Percentiles rank a stretch among this genome's conserved stretches.
These are phyloP conservation scores for Candida berthetii DNA, from an alignment of 805 yeast species.

Conservation along the genomic window DNA sequence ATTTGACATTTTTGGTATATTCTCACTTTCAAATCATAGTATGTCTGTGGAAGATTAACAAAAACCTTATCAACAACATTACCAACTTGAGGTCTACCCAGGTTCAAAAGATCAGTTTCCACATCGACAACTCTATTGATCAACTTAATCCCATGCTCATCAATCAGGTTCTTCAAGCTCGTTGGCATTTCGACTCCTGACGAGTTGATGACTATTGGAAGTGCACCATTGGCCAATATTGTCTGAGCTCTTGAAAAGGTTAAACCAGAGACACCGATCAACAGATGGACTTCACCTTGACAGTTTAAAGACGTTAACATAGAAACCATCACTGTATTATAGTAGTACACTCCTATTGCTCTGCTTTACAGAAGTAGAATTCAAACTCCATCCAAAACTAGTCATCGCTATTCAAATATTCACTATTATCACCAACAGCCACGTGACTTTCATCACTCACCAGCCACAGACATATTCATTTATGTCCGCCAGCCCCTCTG, in stretches of 20 bases:
- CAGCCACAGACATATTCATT: not conserved
- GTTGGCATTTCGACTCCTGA: constrained; percentile 17
- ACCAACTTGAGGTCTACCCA: constrained; percentile 61
- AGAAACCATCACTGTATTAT: too few relatives aligned
- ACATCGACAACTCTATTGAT: constrained; percentile 29
- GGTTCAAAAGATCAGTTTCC: constrained; percentile 36
- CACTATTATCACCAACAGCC: not conserved
- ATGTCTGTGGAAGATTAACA: constrained; percentile 38
- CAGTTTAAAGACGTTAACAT: constrained; percentile 27
- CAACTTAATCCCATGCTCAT: constrained; percentile 21
- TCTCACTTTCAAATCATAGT: constrained; percentile 24
- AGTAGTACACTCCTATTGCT: not conserved
- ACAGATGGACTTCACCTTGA: constrained; percentile 45
- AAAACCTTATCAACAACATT: constrained; percentile 71
- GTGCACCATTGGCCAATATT: constrained; percentile 49
- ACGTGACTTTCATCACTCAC: not conserved
- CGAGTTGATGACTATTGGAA: constrained; percentile 40
- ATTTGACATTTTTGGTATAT: constrained; percentile 48
- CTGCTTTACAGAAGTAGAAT: not conserved
- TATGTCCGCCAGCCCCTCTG: not conserved
- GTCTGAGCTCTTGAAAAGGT: constrained; percentile 41
- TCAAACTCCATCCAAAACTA: too few relatives aligned
- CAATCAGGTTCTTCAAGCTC: constrained; percentile 18
- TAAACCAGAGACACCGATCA: constrained; percentile 47
- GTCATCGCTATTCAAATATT: too few relatives aligned